Percentiles rank a stretch among this genome's conserved stretches.
These are phyloP conservation scores for Holtermannia corniformis DNA, from an alignment of 768 basidiomycete genomes.

Conservation along the genomic window DNA sequence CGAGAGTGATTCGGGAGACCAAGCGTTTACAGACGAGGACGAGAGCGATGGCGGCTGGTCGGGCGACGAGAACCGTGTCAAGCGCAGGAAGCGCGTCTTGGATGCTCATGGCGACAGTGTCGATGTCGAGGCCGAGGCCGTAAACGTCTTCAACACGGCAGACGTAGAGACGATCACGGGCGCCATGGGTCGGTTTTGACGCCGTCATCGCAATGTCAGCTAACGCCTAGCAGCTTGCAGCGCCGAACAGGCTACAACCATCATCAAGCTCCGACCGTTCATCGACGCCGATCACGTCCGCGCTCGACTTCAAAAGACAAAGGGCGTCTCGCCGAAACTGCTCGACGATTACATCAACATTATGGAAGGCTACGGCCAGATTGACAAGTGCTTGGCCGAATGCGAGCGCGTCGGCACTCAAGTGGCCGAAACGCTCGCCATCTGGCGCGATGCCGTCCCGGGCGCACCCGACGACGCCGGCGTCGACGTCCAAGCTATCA, in stretches of 20 bases:
- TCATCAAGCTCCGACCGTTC: conserved; percentile 73
- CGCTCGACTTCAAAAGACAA: conserved; percentile 75
- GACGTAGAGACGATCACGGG: conserved; percentile 43
- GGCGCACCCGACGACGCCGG: conserved; percentile 37
- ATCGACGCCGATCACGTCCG: conserved; percentile 63
- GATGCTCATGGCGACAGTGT: conserved; percentile 25
- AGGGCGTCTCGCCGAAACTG: conserved; percentile 79
- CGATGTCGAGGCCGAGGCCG: conserved; percentile 37
- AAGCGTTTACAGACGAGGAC: conserved; percentile 1
- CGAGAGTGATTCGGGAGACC: background rate
- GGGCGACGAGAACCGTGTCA: conserved; percentile 21
- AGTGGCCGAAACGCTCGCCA: conserved; percentile 62
- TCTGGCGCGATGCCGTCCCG: conserved; percentile 52
- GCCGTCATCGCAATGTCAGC: background rate
- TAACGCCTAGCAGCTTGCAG: conserved; percentile 49
- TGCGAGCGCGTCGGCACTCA: conserved; percentile 77
- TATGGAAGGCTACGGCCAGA: conserved; percentile 64
- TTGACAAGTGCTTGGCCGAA: conserved; percentile 76
- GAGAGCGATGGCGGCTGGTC: conserved; percentile 30
- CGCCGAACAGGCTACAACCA: conserved; percentile 65
- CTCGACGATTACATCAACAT: conserved; percentile 84
- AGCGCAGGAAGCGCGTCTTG: conserved; percentile 12
- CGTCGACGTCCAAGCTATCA: conserved; percentile 37
- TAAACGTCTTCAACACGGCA: conserved; percentile 45
- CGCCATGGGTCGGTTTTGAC: conserved; percentile 41